Conservation (phyloP, 2,329 filamentous ascomycete species). For the Colletotrichum phormii region DNA sequence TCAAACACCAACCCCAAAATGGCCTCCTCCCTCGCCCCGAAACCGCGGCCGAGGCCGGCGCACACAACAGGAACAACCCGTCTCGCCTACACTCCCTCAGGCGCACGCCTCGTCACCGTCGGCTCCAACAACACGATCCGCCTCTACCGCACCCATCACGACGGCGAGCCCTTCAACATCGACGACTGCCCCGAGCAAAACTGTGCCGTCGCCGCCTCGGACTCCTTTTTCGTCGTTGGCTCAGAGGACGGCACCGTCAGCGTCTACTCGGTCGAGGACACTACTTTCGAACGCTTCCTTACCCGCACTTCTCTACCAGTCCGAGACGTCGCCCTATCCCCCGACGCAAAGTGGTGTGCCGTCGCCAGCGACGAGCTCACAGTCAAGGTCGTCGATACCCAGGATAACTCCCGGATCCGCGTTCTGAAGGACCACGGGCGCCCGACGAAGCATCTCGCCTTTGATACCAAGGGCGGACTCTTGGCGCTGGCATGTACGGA, state of each 20-base stretch:
- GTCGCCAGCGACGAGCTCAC: slow-evolving; percentile 96
- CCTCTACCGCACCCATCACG: slow-evolving; percentile 89
- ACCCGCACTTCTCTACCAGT: slow-evolving; percentile 87
- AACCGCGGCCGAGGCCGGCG: slow-evolving; percentile 73
- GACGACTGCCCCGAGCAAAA: slow-evolving; percentile 93
- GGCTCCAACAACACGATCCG: slow-evolving; percentile 95
- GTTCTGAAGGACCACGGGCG: slow-evolving; percentile 86
- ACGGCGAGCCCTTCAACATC: slow-evolving; percentile 92
- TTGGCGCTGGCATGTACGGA: slow-evolving; percentile 88
- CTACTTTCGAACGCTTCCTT: slow-evolving; percentile 83
- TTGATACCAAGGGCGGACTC: slow-evolving; percentile 82
- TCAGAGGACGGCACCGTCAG: slow-evolving; percentile 97
- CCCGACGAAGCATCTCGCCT: slow-evolving; percentile 91
- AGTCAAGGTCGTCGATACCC: slow-evolving; percentile 87
- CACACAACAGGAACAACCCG: slow-evolving; percentile 89
- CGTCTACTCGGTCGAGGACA: slow-evolving; percentile 84
- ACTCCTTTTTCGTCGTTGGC: slow-evolving; percentile 88
- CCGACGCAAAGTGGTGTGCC: slow-evolving; percentile 87
- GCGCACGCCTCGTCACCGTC: slow-evolving; percentile 87
- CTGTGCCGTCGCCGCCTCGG: slow-evolving; percentile 77
- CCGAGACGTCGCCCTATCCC: slow-evolving; percentile 85
- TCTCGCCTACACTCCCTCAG: slow-evolving; percentile 90
- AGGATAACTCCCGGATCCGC: slow-evolving; percentile 80
- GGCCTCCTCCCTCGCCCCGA: slow-evolving; percentile 54
- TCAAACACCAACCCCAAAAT: slow-evolving; percentile 3